Percentiles rank a stretch among this genome's conserved stretches.
Conservation (phyloP, 2,329 filamentous ascomycete species). For the Kalmusia sp. region DNA sequence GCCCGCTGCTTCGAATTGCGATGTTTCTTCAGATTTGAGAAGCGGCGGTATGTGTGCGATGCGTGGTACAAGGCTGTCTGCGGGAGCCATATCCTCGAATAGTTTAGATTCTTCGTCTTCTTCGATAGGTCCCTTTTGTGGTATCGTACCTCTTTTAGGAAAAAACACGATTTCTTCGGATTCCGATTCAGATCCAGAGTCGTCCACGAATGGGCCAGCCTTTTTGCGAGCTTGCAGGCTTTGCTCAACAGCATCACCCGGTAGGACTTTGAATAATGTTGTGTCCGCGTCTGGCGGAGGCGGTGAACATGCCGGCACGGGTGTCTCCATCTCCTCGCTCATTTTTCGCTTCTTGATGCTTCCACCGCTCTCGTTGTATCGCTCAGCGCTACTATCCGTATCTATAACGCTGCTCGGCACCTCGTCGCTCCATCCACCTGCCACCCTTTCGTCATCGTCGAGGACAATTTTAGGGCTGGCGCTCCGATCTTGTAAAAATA, state of each 20-base stretch:
- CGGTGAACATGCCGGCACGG: constrained; percentile 49
- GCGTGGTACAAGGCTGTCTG: constrained; percentile 15
- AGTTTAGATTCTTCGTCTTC: constrained; percentile 28
- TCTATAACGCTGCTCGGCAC: constrained; percentile 19
- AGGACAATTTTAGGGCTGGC: constrained; percentile 25
- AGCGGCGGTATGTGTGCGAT: constrained; percentile 22
- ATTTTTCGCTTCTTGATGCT: constrained; percentile 53
- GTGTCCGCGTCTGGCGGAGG: constrained; percentile 28
- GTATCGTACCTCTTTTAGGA: constrained; percentile 32
- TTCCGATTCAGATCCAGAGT: constrained; percentile 68
- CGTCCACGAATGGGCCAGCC: constrained; percentile 72
- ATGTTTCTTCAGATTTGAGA: constrained; percentile 58
- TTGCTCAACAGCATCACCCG: constrained; percentile 15
- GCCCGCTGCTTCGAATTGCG: constrained; percentile 53
- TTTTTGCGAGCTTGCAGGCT: constrained; percentile 36
- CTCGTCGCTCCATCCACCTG: constrained; percentile 42
- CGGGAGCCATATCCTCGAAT: constrained; percentile 19
- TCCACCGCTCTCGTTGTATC: constrained; percentile 53
- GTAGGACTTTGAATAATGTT: constrained; percentile 8
- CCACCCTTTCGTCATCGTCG: constrained; percentile 29
- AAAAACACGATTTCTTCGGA: constrained; percentile 13
- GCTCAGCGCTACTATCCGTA: constrained; percentile 29
- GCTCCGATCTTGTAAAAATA: constrained; percentile 46
- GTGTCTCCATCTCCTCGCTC: constrained; percentile 45
- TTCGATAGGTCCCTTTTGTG: constrained; percentile 13